phyloP scores from a whole-genome alignment of 495 filamentous ascomycete species.

The Polyplosphaeria fusca region DNA sequence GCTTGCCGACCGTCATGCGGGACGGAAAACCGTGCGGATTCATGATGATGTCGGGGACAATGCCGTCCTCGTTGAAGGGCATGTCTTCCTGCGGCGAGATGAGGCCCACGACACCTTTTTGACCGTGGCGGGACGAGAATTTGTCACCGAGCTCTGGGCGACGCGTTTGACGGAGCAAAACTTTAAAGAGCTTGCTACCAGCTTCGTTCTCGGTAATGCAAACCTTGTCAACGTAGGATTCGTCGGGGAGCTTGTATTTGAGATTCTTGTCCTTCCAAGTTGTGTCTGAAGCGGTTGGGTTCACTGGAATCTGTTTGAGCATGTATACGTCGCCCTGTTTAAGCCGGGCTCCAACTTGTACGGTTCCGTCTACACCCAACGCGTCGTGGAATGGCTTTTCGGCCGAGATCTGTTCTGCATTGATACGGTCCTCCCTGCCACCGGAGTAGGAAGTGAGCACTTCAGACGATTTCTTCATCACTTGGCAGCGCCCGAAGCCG shows the following conservation, averaged over 20 bases:
- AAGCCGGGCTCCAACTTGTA: constrained; percentile 74
- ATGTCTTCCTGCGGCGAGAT: constrained; percentile 94
- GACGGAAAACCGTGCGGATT: constrained; percentile 99
- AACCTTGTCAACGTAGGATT: constrained; percentile 88
- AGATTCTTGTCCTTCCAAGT: constrained; percentile 65
- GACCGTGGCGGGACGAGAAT: constrained; percentile 48
- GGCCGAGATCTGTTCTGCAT: constrained; percentile 53
- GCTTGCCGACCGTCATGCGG: constrained; percentile 98
- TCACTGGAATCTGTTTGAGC: constrained; percentile 77
- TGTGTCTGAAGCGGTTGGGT: constrained; percentile 47
- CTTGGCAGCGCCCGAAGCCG: constrained; percentile 93
- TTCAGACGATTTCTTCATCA: constrained; percentile 60
- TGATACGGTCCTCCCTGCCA: constrained; percentile 69
- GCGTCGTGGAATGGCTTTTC: constrained; percentile 66
- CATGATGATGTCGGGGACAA: constrained; percentile 98
- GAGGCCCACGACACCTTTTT: constrained; percentile 79
- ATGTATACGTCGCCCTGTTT: constrained; percentile 75
- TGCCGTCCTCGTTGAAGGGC: constrained; percentile 88
- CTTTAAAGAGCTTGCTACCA: constrained; percentile 65
- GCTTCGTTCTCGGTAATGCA: constrained; percentile 46
- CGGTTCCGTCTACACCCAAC: constrained; percentile 77
- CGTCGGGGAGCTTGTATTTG: constrained; percentile 80
- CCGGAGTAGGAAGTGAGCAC: constrained; percentile 69
- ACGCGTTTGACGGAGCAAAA: constrained; percentile 88
- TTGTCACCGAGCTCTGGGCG: constrained; percentile 76